Evolutionary conservation across 108 stramenopile species (phyloP).

Genomic region (Fistulifera pelliculosa): DNA sequence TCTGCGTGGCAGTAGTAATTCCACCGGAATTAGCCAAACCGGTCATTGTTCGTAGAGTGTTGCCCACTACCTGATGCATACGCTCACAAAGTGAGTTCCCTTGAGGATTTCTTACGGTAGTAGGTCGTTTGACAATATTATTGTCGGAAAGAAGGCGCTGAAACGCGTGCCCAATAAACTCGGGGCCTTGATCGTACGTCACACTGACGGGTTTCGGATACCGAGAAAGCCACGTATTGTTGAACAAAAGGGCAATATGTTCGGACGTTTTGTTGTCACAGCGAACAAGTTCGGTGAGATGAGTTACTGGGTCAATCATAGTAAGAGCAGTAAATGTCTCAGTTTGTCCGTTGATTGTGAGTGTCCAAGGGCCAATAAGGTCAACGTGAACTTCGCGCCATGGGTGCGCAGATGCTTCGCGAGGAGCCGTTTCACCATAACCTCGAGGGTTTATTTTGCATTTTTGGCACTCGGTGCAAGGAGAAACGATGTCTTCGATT

Average conservation of each 20-base stretch:
- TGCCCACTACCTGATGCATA: conserved; percentile 21
- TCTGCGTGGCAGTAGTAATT: conserved; percentile 6
- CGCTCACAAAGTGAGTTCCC: conserved; percentile 30
- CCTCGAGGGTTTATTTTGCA: conserved; percentile 9
- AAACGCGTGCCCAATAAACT: conserved; percentile 34
- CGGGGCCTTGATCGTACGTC: conserved; percentile 33
- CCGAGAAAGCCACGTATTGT: conserved; percentile 30
- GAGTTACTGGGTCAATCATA: conserved; percentile 25
- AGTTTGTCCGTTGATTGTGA: conserved; percentile 2
- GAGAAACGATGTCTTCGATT: neutral
- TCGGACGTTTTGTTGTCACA: conserved; percentile 14
- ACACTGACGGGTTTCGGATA: conserved; percentile 26
- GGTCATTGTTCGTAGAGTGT: conserved; percentile 16
- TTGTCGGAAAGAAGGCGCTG: conserved; percentile 8
- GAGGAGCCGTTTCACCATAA: neutral
- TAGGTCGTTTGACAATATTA: neutral
- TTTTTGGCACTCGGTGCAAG: conserved; percentile 15
- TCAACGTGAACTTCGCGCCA: conserved; percentile 30
- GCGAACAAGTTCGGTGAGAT: conserved; percentile 30
- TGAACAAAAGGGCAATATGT: conserved; percentile 20
- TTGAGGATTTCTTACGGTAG: conserved; percentile 17
- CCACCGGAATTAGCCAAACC: conserved; percentile 9
- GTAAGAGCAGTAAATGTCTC: conserved; percentile 10
- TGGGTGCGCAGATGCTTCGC: neutral
- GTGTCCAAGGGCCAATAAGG: conserved; percentile 35